These are phyloP conservation scores for Kondoa malvinella DNA, from an alignment of 768 basidiomycete species.

Conservation along the genomic window DNA sequence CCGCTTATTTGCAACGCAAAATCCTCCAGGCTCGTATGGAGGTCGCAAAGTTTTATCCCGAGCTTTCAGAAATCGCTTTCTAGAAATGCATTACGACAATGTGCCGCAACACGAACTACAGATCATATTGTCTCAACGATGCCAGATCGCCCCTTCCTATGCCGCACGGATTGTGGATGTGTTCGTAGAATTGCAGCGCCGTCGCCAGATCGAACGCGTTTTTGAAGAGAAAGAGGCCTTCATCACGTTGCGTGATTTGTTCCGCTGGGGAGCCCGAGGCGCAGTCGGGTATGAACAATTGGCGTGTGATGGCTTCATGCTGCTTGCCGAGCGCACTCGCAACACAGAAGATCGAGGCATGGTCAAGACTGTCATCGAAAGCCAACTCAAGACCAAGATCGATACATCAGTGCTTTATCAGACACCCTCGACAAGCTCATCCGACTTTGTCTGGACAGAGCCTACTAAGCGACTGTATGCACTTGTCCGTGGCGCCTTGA, in stretches of 20 bases:
- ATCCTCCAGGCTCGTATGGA: constrained; percentile 87
- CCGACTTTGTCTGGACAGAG: constrained; percentile 64
- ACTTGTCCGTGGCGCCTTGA: constrained; percentile 65
- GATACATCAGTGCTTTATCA: constrained; percentile 54
- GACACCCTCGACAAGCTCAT: constrained; percentile 25
- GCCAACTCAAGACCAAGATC: constrained; percentile 68
- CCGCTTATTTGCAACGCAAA: constrained; percentile 96
- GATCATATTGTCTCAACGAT: constrained; percentile 79
- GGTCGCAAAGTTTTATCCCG: constrained; percentile 87
- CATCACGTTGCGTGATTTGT: constrained; percentile 87
- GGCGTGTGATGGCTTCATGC: constrained; percentile 93
- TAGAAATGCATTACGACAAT: constrained; percentile 94
- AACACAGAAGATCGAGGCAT: constrained; percentile 65
- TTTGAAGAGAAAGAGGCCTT: constrained; percentile 97
- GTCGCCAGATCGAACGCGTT: constrained; percentile 72
- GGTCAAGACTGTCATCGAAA: constrained; percentile 85
- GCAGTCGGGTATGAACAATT: constrained; percentile 79
- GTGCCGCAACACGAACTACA: constrained; percentile 87
- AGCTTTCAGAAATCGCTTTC: constrained; percentile 89
- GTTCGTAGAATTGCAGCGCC: constrained; percentile 80
- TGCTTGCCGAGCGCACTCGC: constrained; percentile 77
- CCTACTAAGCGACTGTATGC: constrained; percentile 82
- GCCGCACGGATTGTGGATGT: constrained; percentile 77
- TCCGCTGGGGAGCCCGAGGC: constrained; percentile 87
- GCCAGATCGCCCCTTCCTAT: constrained; percentile 83